A percentile compares a stretch with the other conserved stretches of the same genome.
phyloP scores from a whole-genome alignment of 169 alveolate species.

The Eimeria tenella region DNA sequence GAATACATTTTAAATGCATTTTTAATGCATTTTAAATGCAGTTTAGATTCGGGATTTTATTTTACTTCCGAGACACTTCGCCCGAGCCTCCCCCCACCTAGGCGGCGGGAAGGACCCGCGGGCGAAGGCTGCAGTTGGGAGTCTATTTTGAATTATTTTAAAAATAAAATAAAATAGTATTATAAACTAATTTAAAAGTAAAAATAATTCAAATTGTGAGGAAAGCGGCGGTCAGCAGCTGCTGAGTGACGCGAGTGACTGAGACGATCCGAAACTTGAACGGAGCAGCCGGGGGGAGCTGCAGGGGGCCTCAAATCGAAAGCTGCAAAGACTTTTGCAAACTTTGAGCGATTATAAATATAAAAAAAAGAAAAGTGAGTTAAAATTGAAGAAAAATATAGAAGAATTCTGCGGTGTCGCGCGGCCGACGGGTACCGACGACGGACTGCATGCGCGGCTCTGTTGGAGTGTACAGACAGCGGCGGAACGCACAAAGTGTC shows the following conservation, averaged over 20 bases:
- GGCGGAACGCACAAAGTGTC: neutral
- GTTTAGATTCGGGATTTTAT: neutral
- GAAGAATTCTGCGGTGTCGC: neutral
- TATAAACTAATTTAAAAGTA: neutral
- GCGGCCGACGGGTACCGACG: neutral
- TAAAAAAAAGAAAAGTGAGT: neutral
- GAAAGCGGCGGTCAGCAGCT: neutral
- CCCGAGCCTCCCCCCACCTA: too few species aligned
- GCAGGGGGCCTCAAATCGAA: neutral
- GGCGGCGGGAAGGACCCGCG: too few species aligned
- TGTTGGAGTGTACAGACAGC: neutral
- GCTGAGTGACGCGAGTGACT: too few species aligned
- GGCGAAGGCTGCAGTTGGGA: too few species aligned
- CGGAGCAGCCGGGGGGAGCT: neutral
- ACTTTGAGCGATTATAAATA: neutral
- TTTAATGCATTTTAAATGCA: neutral
- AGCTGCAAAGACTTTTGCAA: neutral
- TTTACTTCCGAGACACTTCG: too few species aligned
- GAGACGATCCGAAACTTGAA: too few species aligned
- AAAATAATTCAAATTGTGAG: neutral
- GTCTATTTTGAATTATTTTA: too few species aligned
- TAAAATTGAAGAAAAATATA: neutral
- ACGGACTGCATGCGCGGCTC: slow-evolving; percentile 13
- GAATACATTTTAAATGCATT: neutral
- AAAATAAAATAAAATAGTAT: neutral